Evolutionary conservation across 306 rosid species (phyloP), one percentile per base, ranked within the genome.

Genomic region (Vachellia collinsii): DNA sequence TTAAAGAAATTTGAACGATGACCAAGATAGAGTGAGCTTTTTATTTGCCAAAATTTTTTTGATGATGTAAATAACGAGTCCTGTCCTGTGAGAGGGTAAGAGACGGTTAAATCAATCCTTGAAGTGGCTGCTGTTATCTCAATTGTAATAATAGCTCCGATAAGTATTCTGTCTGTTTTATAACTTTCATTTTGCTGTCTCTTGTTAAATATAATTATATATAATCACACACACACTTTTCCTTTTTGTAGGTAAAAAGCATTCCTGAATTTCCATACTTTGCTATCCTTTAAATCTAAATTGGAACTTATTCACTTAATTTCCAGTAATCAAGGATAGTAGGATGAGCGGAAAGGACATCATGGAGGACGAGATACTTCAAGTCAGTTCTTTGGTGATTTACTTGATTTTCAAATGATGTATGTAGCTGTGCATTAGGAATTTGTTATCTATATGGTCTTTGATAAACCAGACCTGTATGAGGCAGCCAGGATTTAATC

Each of bases 261-360:
- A 83, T 77, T 87, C 81, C 77, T 83, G 56, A 29, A 65, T 86
- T 88, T 83, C 81, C 83, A 23, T 86, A 72, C 63, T 77, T 41
- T 42, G 11, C 9, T 20, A 12, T 68, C 87, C 85, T 77, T 86
- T 89, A 83, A 79, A 77, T 71, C 78, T 78, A 69, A 87, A 80
- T 86, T 53, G 48, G 78, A 80, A 86, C 88, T 90, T 83, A 84
- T 88, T 85, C 80, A 54, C 96, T 89, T 92, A 79, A 86, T 91
- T 94, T 91, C 92, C 97, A 91, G 97, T 85, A 64, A 91, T 92
- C 81, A 80, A 79, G 72, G 89, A 91, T 91, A 87, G 86, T 80
- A 90, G 98, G 88, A 72, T 93, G 95, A 82, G 83, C 14, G 98
- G 97, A 77, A 82, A 80, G 80, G 98, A 94, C 97, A 88, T 91